A percentile compares a stretch with the other conserved stretches of the same genome.
Evolutionary conservation across 2,329 filamentous ascomycete species (phyloP).

Genomic region (Clarireedia paspali): DNA sequence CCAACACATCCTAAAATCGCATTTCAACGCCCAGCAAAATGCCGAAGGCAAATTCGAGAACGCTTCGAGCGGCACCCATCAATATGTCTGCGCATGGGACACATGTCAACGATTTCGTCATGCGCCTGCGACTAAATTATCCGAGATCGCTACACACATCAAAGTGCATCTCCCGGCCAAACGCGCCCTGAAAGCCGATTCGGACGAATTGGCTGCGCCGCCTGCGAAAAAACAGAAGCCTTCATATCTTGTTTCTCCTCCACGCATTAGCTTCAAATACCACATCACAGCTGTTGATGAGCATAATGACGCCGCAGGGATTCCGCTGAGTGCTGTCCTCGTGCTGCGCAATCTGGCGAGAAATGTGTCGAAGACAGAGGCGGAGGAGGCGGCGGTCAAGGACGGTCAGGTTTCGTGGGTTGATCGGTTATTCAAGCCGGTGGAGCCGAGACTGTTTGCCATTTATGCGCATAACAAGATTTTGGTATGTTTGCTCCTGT

Average conservation of each 20-base stretch:
- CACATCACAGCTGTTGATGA: constrained; percentile 51
- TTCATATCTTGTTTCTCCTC: constrained; percentile 33
- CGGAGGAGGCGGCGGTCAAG: constrained; percentile 46
- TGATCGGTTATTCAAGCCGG: constrained; percentile 57
- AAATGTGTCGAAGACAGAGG: constrained; percentile 54
- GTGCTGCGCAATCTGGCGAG: constrained; percentile 72
- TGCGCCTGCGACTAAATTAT: constrained; percentile 28
- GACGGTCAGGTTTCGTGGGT: constrained; percentile 55
- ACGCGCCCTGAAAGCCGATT: constrained; percentile 4
- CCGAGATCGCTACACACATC: constrained; percentile 27
- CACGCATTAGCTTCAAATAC: constrained; percentile 45
- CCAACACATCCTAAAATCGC: constrained; percentile 59
- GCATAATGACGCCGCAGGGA: constrained; percentile 59
- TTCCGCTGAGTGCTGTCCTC: constrained; percentile 70
- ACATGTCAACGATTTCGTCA: constrained; percentile 51
- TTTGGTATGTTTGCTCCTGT: constrained; percentile 37
- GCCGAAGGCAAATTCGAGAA: constrained; percentile 51
- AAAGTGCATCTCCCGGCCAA: constrained; percentile 26
- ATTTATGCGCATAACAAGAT: constrained; percentile 62
- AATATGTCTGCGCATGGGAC: constrained; percentile 58
- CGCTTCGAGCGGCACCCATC: constrained; percentile 34
- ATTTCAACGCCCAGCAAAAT: constrained; percentile 51
- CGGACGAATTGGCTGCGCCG: constrained; percentile 11
- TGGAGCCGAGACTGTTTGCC: constrained; percentile 58
- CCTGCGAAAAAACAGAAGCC: constrained; percentile 23